A percentile compares a stretch with the other conserved stretches of the same genome.
phyloP scores from a whole-genome alignment of 345 rosid species.

The Diplotaxis tenuifolia region DNA sequence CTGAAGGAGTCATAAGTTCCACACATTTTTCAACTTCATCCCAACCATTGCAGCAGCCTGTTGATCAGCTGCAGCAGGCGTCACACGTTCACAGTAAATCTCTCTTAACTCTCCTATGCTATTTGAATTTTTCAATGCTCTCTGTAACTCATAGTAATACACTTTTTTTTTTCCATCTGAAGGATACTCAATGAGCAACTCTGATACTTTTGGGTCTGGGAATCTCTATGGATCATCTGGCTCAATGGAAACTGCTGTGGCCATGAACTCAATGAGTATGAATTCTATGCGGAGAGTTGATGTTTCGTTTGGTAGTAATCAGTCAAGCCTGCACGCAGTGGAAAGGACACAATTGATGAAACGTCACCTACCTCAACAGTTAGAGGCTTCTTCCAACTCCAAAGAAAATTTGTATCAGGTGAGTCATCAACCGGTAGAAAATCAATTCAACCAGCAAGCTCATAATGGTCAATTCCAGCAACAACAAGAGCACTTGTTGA shows the following conservation, averaged over 20 bases:
- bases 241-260: slow-evolving; percentile 53
- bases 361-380: slow-evolving; percentile 51
- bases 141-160: slow-evolving; percentile 22
- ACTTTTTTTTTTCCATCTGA: slow-evolving; percentile 50
- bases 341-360: slow-evolving; percentile 50
- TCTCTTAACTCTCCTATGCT: slow-evolving; percentile 27
- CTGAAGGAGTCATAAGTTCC: slow-evolving; percentile 33
- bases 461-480: slow-evolving; percentile 59
- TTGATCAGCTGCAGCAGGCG: slow-evolving; percentile 72
- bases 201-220: slow-evolving; percentile 66
- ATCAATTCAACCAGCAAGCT: slow-evolving; percentile 51
- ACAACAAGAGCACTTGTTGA: slow-evolving; percentile 54
- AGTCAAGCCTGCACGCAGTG: slow-evolving; percentile 50
- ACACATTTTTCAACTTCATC: slow-evolving; percentile 54
- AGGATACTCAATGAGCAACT: slow-evolving; percentile 56
- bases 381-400: slow-evolving; percentile 53
- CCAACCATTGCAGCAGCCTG: slow-evolving; percentile 66
- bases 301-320: slow-evolving; percentile 48
- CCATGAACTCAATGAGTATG: slow-evolving; percentile 45
- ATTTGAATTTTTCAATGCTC: slow-evolving; percentile 9
- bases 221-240: slow-evolving; percentile 60
- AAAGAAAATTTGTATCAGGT: slow-evolving; percentile 55
- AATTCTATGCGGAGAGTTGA: slow-evolving; percentile 56
- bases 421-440: slow-evolving; percentile 62
- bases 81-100: slow-evolving; percentile 66